Evolutionary conservation across 768 basidiomycete genomes (phyloP), one percentile per base, ranked within the genome.

Genomic region (Suillus spraguei): DNA sequence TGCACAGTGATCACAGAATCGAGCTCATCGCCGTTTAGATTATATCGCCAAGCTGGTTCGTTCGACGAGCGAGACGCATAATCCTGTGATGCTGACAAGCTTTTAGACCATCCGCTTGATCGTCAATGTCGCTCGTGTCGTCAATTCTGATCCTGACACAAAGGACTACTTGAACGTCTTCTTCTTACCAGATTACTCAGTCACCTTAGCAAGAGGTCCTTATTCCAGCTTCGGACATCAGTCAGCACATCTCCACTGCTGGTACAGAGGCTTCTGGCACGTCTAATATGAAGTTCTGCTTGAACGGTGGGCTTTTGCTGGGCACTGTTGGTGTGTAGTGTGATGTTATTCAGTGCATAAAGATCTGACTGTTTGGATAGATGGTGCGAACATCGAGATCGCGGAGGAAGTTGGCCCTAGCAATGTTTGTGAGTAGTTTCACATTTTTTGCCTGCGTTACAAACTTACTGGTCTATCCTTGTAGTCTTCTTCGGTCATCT

Each of bases 341-440:
- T 36, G 2, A 1, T 17, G 4, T 38, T 8, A 10, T 53, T 42
- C 24, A 20, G 46, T 7, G 10, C 0, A 5, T 8, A 39, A 54
- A 39, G 47, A 7, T 63, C 16, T 46, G 42, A 53, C 62, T 50
- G 35, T 44, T 11, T 17, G 13, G 63, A 8, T 74, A 79, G 94
- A 99, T 77, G 97, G 97, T 61, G 97, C 97, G 22, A 96, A 94
- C 70, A 94, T 95, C 64, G 96, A 98, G 79, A 98, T 99, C 67
- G 95, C 94, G 5, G 94, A 98, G 71, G 95, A 97, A 74, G 90
- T 95, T 54, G 97, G 96, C 36, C 93, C 95, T 72, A 87, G 85
- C 70, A 94, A 97, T 74, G 94, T 95, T 70, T 95, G 92, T 92
- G 74, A 82, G 87, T 91, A 74, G 14, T 39, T 10, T 33, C 5